Conservation (phyloP, 352 stramenopile genomes). For the Lagenidium sp. region DNA sequence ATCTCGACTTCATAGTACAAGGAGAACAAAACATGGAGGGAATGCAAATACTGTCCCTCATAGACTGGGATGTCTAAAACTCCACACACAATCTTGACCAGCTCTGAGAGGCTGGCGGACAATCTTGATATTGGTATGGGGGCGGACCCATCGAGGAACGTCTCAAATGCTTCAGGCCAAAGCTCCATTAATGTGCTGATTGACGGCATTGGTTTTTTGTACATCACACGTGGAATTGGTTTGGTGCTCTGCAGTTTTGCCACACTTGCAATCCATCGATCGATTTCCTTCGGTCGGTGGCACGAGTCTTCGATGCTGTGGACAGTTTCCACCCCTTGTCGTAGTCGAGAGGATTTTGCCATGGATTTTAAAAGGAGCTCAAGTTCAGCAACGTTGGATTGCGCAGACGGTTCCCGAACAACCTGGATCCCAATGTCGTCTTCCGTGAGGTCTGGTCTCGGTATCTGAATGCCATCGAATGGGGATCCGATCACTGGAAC, state of each 20-base stretch:
- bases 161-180: constrained; percentile 85
- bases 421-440: constrained; percentile 76
- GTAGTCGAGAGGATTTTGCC: constrained; percentile 16
- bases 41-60: constrained; percentile 67
- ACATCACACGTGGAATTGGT: constrained; percentile 53
- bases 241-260: constrained; percentile 83
- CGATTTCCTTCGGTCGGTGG: constrained; percentile 80
- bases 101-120: constrained; percentile 81
- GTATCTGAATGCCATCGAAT: constrained; percentile 78
- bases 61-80: constrained; percentile 92
- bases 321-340: constrained; percentile 22
- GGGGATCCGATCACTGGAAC: constrained; percentile 69
- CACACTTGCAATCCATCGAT: constrained; percentile 90
- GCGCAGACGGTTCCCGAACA: constrained; percentile 77
- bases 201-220: constrained; percentile 87
- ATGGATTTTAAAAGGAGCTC: constrained; percentile 83
- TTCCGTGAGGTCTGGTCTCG: constrained; percentile 71
- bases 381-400: constrained; percentile 85
- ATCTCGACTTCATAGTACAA: constrained; percentile 75
- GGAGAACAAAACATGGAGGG: constrained; percentile 89
- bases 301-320: constrained; percentile 86
- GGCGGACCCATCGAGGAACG: constrained; percentile 27
- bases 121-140: constrained; percentile 29
- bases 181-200: constrained; percentile 85
- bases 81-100: constrained; percentile 77